Base-by-base conservation (phyloP, 192 early-diverging fungal species). In the Coemansia sp. region DNA sequence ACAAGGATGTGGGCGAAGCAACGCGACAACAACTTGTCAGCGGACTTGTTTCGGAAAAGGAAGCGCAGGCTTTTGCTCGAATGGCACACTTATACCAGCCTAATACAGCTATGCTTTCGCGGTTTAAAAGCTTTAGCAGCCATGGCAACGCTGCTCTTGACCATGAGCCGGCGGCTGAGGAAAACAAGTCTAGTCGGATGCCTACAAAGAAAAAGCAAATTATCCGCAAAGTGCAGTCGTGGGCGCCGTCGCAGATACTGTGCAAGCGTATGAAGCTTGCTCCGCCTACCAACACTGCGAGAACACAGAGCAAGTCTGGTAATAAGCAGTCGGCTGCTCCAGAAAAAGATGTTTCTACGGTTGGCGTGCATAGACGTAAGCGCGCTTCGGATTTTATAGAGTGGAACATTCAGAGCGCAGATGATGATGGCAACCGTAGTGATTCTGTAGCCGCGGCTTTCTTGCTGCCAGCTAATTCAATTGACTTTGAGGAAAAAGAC, bases 11-110 rank as follows among this genome's bases (percentile, higher is more conserved):
- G 28, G 54, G 11, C 54, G 8, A 56, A 18, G 22, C 54, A 28
- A 56, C 5, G 8, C 5, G 22, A 56, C 18, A 33, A 12, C 4
- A 5, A 5, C 32, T 28, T 56, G 5, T 56, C 54, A 4, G 6
- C 3, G 12, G 39, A 22, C 28, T n/a, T 43, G 6, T 51, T 4
- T 39, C 56, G 9, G 8, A 18, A 4, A 35, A 9, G 17, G 65
- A 63, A 9, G 58, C 51, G 4, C 15, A 8, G 2, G 68, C 67
- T 39, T 67, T 70, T 71, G 41, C 63, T 32, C 63, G 43, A 8
- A 62, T 64, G 64, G 65, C 69, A n/a, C 69, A 53, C 2, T 22
- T 35, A 35, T 56, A 43, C 45, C 54, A 33, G 32, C 54, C 54
- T 28, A 56, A 28, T 22, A 56, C 54, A 28, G 32, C 54, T 8